Evolutionary conservation across 176 grass and related monocot species (phyloP), one percentile per base, ranked within the genome.

Genomic region (maize (Zea mays)): DNA sequence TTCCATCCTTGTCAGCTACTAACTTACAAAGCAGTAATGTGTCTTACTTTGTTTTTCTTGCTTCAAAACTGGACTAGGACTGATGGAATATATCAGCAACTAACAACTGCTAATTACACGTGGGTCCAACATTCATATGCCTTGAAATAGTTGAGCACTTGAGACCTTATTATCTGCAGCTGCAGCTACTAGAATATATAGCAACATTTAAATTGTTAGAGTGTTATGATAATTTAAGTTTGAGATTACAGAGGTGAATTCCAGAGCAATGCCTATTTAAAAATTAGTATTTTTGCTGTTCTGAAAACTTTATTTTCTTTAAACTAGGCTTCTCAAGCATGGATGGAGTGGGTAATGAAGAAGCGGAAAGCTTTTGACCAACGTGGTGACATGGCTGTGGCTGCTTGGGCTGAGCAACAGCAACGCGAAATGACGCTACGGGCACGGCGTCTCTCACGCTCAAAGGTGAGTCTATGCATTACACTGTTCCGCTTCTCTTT

Each of bases 321-420:
- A 12, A 7, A 80, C 45, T 86, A 93, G 91, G 89, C 89, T 80
- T 94, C 89, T 84, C 84, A 89, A 16, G 74, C 89, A 69, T 90
- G 89, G 89, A 82, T 98, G 91, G 89, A 93, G 56, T 99, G 92
- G 92, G 80, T 99, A 42, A 99, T 93, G 80, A 99, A 90, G 83
- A 95, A 93, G 66, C 67, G 90, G 65, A 99, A 93, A 92, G 92
- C 92, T 60, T 99, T 95, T 12, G 87, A 99, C 84, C 88, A 93
- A 65, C 87, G 89, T 40, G 90, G 96, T 54, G 90, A 93, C 69
- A 95, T 99, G 92, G 96, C 90, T n/a, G 85, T 93, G 65, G 86
- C 85, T 84, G 92, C 96, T 64, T 99, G 92, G 92, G 90, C 92
- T 65, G 96, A 99, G 80, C 96, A 99, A 63, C 96, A 95, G 35